Evolutionary conservation across 345 rosid species (phyloP).

Genomic region (Arabidopsis arenosa): DNA sequence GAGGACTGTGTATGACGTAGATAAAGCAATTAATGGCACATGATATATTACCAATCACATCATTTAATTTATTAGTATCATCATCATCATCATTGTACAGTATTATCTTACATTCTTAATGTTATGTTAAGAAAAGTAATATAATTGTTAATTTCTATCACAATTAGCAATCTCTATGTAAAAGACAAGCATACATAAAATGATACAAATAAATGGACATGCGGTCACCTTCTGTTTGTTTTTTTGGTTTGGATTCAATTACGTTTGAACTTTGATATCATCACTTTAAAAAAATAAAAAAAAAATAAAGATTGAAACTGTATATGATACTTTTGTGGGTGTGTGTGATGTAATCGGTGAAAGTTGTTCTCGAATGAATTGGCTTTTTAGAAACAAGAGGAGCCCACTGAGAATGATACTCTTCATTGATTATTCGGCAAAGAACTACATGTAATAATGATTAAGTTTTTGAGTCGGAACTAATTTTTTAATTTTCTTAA

Average conservation of each 20-base stretch:
- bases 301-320: neutral
- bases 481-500: neutral
- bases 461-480: conserved; percentile 21
- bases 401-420: conserved; percentile 32
- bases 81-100: neutral
- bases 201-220: neutral
- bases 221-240: neutral
- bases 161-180: neutral
- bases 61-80: neutral
- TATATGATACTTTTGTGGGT: neutral
- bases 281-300: neutral
- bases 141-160: neutral
- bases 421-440: conserved; percentile 21
- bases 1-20: conserved; percentile 38
- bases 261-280: neutral
- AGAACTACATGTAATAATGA: conserved; percentile 26
- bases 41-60: conserved; percentile 16
- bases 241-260: neutral
- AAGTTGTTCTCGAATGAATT: conserved; percentile 33
- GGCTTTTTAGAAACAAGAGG: conserved; percentile 38
- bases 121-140: neutral
- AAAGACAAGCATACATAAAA: neutral
- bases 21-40: conserved; percentile 33
- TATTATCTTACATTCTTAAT: neutral
- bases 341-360: conserved; percentile 33